Conservation (phyloP, 805 yeast species). For the Ogataea corticis region DNA sequence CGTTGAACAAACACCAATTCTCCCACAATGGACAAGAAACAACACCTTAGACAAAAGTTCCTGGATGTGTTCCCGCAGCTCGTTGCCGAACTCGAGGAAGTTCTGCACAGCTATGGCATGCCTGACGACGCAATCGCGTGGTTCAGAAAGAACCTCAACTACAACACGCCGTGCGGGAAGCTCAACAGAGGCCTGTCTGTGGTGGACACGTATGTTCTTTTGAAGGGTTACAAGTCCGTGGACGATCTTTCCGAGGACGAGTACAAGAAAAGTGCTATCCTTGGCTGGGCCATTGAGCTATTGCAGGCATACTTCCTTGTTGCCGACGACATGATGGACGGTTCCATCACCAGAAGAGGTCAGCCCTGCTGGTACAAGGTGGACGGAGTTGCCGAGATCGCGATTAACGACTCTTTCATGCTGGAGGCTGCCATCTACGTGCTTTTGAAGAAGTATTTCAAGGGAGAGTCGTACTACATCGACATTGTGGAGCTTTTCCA, state of each 20-base stretch:
- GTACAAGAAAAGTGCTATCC: slow-evolving; percentile 79
- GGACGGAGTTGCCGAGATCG: slow-evolving; percentile 82
- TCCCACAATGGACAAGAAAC: slow-evolving; percentile 36
- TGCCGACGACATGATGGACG: slow-evolving; percentile 98
- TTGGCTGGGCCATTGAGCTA: slow-evolving; percentile 95
- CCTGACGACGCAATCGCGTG: slow-evolving; percentile 84
- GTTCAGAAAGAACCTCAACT: slow-evolving; percentile 70
- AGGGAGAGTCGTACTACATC: slow-evolving; percentile 75
- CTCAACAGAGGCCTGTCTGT: slow-evolving; percentile 95
- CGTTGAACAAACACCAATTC: too few relatives aligned
- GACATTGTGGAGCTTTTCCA: slow-evolving; percentile 93
- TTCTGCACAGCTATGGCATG: slow-evolving; percentile 70
- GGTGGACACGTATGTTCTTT: slow-evolving; percentile 83
- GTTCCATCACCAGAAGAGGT: slow-evolving; percentile 94
- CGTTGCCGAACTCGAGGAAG: slow-evolving; percentile 70
- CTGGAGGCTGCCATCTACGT: slow-evolving; percentile 92
- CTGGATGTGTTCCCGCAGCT: slow-evolving; percentile 70
- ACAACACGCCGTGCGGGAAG: slow-evolving; percentile 96
- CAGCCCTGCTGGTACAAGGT: slow-evolving; percentile 96
- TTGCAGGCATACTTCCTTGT: slow-evolving; percentile 96
- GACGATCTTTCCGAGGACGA: slow-evolving; percentile 66
- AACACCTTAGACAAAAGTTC: slow-evolving; percentile 53
- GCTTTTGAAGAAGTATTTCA: slow-evolving; percentile 86
- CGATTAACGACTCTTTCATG: slow-evolving; percentile 97
- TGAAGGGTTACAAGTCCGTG: slow-evolving; percentile 59